Evolutionary conservation across 2,329 filamentous ascomycete species (phyloP).

Genomic region (Fusarium miscanthi): DNA sequence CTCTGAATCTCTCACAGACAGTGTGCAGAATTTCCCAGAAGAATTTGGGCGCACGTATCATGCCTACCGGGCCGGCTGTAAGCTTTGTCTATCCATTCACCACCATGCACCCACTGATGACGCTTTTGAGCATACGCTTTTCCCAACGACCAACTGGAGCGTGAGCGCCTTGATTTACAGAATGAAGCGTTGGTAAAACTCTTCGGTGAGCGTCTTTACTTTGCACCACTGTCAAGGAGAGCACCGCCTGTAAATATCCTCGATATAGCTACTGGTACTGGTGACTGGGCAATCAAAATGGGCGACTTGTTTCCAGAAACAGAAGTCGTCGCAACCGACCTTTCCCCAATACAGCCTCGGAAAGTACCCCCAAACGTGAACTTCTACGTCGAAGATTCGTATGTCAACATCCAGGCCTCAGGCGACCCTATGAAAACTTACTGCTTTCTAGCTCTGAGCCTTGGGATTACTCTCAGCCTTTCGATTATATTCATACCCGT

Average conservation of each 20-base stretch:
- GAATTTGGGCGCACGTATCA: constrained; percentile 61
- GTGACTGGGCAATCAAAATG: constrained; percentile 75
- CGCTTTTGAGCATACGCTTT: constrained; percentile 55
- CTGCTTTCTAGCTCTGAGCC: constrained; percentile 54
- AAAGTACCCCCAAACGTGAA: constrained; percentile 78
- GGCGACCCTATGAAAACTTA: neutral
- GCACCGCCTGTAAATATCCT: constrained; percentile 52
- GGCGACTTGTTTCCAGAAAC: constrained; percentile 70
- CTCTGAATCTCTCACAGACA: constrained; percentile 55
- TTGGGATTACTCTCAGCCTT: constrained; percentile 64
- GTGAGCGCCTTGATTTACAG: constrained; percentile 56
- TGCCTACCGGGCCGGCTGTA: constrained; percentile 60
- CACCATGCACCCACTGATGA: constrained; percentile 5
- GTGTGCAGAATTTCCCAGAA: constrained; percentile 55
- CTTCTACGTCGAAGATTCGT: constrained; percentile 77
- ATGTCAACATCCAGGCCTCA: constrained; percentile 32
- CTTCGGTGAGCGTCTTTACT: constrained; percentile 55
- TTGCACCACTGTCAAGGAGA: constrained; percentile 54
- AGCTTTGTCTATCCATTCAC: constrained; percentile 35
- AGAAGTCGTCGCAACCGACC: constrained; percentile 70
- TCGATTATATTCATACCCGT: constrained; percentile 67
- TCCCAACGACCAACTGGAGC: constrained; percentile 58
- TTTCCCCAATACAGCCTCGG: constrained; percentile 74
- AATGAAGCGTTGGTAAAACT: constrained; percentile 52
- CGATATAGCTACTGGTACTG: constrained; percentile 59